Conservation (phyloP, 106 monocot species). For the Platanthera zijinensis region DNA sequence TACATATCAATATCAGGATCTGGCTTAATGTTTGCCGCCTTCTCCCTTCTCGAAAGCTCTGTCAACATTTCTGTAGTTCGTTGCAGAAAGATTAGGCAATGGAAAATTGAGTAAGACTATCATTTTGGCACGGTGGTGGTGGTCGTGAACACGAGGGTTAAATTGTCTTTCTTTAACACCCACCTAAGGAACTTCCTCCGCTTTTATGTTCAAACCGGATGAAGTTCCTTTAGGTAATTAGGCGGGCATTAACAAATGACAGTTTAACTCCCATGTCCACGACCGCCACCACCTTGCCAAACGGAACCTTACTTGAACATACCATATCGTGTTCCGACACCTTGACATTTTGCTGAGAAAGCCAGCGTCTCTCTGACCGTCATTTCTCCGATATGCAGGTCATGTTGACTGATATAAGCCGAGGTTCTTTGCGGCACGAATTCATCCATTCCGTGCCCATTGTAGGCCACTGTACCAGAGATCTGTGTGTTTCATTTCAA, state of each 20-base stretch:
- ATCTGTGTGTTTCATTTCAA: constrained; percentile 7
- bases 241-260: no score
- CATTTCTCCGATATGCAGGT: constrained; percentile 58
- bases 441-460: constrained; percentile 57
- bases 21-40: constrained; percentile 26
- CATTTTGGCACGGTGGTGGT: background rate
- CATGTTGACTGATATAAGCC: constrained; percentile 60
- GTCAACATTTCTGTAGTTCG: constrained; percentile 15
- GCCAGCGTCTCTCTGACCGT: constrained; percentile 57
- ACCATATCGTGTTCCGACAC: constrained; percentile 51
- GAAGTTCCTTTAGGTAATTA: no score
- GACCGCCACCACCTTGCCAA: no score
- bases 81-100: background rate
- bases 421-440: constrained; percentile 58
- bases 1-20: constrained; percentile 33
- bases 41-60: constrained; percentile 23
- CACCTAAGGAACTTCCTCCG: no score
- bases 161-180: no score
- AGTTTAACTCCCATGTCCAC: no score
- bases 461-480: constrained; percentile 45
- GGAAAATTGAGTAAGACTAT: background rate
- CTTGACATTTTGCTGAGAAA: constrained; percentile 62
- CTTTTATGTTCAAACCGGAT: no score
- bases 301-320: constrained; percentile 1
- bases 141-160: no score